Percentiles rank a stretch among this genome's conserved stretches.
Evolutionary conservation across 1,139 yeast genomes (phyloP).

Genomic region (Saccharomyces pastorianus): DNA sequence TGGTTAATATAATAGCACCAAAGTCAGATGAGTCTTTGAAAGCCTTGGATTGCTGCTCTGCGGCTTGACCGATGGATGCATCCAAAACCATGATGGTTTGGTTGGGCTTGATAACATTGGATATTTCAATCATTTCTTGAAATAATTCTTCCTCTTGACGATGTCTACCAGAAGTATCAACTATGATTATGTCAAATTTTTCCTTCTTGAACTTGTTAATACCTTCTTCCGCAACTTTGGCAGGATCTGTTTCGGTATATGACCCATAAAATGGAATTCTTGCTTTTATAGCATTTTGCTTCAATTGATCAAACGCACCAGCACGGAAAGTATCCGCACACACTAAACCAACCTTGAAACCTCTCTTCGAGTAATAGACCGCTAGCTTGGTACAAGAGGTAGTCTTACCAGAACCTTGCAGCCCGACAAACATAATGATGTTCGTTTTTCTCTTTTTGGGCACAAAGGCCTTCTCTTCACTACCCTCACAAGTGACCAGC

Average conservation of each 20-base stretch:
- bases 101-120: constrained; percentile 76
- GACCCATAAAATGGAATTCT: constrained; percentile 92
- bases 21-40: constrained; percentile 88
- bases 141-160: constrained; percentile 89
- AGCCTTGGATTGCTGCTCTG: constrained; percentile 89
- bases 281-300: constrained; percentile 94
- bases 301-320: constrained; percentile 97
- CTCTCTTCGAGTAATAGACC: constrained; percentile 86
- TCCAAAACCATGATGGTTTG: constrained; percentile 97
- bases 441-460: constrained; percentile 72
- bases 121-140: constrained; percentile 90
- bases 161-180: constrained; percentile 97
- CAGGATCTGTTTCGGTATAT: constrained; percentile 93
- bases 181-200: constrained; percentile 86
- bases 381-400: constrained; percentile 96
- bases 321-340: constrained; percentile 99
- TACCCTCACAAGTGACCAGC: constrained; percentile 62
- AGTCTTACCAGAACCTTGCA: constrained; percentile 98
- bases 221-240: constrained; percentile 83
- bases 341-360: constrained; percentile 89
- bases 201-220: constrained; percentile 86
- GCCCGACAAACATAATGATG: constrained; percentile 93
- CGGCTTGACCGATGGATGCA: constrained; percentile 97
- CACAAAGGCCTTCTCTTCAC: constrained; percentile 57
- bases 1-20: constrained; percentile 91